Evolutionary conservation across 1,284 basidiomycete genomes (phyloP).

Genomic region (Cryptococcus sp.): DNA sequence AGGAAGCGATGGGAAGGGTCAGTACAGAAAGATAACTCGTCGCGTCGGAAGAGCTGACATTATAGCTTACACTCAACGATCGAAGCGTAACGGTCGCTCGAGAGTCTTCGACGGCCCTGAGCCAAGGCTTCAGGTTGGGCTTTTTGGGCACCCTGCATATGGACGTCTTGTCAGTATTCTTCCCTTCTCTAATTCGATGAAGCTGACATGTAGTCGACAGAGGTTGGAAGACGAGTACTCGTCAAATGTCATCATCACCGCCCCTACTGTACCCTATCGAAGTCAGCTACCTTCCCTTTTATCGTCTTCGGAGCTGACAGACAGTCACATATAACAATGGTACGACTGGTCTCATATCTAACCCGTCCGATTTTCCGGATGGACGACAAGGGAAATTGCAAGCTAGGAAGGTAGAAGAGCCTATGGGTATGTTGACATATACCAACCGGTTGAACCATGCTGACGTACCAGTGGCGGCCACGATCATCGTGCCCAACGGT

Average conservation of each 20-base stretch:
- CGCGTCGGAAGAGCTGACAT: conserved; percentile 10
- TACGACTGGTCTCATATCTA: conserved; percentile 65
- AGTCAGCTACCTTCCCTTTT: conserved; percentile 50
- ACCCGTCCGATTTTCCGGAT: conserved; percentile 90
- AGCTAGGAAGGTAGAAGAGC: conserved; percentile 75
- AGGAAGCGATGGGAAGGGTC: conserved; percentile 90
- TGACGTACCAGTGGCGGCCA: conserved; percentile 60
- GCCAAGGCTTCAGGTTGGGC: conserved; percentile 90
- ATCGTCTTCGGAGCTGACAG: conserved; percentile 2
- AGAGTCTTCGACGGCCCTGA: conserved; percentile 88
- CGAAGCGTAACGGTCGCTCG: conserved; percentile 72
- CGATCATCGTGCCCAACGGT: conserved; percentile 88
- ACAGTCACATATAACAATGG: conserved; percentile 71
- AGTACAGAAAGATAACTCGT: conserved; percentile 28
- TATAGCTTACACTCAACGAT: conserved; percentile 37
- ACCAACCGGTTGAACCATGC: not conserved
- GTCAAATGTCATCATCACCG: conserved; percentile 81
- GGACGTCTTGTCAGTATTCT: conserved; percentile 60
- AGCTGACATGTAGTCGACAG: conserved; percentile 53
- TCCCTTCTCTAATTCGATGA: too few species aligned
- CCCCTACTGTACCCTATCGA: conserved; percentile 89
- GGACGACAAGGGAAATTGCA: conserved; percentile 57
- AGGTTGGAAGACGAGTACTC: conserved; percentile 95
- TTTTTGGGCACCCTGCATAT: conserved; percentile 95
- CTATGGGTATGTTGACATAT: conserved; percentile 50